Percentiles rank a stretch among this genome's conserved stretches.
Evolutionary conservation across 108 stramenopile genomes (phyloP).

Genomic region (Skeletonema grethae): DNA sequence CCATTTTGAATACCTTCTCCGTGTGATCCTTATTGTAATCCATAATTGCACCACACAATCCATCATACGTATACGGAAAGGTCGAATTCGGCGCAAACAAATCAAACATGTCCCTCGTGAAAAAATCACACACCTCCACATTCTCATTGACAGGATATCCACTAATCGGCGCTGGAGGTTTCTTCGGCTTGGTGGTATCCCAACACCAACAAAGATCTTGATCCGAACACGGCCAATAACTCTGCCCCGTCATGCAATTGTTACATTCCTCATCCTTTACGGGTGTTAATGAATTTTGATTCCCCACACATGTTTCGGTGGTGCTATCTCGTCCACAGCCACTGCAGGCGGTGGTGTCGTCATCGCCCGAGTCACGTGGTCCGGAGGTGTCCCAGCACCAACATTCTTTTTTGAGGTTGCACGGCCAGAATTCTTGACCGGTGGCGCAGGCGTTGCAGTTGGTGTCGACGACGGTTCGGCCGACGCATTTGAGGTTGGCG

Average conservation of each 20-base stretch:
- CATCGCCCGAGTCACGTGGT: conserved; percentile 21
- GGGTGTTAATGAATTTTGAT: conserved; percentile 35
- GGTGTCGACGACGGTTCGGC: conserved; percentile 30
- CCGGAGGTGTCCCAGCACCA: conserved; percentile 38
- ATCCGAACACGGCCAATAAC: conserved; percentile 39
- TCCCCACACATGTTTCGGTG: conserved; percentile 34
- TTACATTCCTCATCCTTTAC: conserved; percentile 30
- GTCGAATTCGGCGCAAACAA: conserved; percentile 32
- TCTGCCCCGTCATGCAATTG: conserved; percentile 21
- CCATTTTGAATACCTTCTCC: conserved; percentile 41
- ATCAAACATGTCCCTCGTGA: conserved; percentile 19
- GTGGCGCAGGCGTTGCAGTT: conserved; percentile 14
- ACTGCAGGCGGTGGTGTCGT: not conserved
- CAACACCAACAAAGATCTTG: conserved; percentile 38
- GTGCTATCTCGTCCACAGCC: conserved; percentile 23
- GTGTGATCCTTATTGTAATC: conserved; percentile 39
- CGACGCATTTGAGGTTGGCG: conserved; percentile 26
- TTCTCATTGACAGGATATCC: conserved; percentile 16
- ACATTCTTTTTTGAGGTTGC: conserved; percentile 31
- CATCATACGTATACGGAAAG: conserved; percentile 44
- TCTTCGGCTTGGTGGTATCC: conserved; percentile 41
- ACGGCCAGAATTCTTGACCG: conserved; percentile 33
- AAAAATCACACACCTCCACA: conserved; percentile 20
- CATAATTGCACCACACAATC: conserved; percentile 31
- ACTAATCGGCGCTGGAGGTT: conserved; percentile 38